Evolutionary conservation across 176 grass and related monocot species (phyloP), one percentile per base, ranked within the genome.

Genomic region (Puya raimondii): DNA sequence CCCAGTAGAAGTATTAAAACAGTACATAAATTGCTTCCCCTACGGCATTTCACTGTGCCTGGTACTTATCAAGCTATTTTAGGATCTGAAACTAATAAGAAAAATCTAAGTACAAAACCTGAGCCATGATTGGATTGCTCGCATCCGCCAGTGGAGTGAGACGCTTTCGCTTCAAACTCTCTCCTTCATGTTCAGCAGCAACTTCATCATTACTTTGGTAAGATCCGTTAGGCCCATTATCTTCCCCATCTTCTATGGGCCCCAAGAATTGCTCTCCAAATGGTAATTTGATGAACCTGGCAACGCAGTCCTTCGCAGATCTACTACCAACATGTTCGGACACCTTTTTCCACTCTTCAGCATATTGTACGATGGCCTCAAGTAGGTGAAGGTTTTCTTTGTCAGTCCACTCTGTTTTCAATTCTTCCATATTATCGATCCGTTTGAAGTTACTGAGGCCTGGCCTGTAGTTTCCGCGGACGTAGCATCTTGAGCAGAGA

Each of bases 371-470:
- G 70, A 99, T 70, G 77, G 89, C 94, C 70, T 99, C 89, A 80
- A 99, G 94, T 53, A 99, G 82, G 72, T 99, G 94, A 78, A 99
- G 89, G 23, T 86, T 93, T 84, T 99, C 94, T 79, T 99, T 93
- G 78, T 99, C 94, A 49, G 86, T 99, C 94, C 94, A 99, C 42
- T 97, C 94, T 76, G 88, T 58, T 78, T 82, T 97, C 56, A 81
- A 64, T 11, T 93, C 94, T 85, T 93, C 87, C 1, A 65, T 84
- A 71, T 92, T 79, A 81, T 93, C 89, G 73, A 99, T 66, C 76
- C 85, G 82, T 77, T 85, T 99, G 70, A 99, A 99, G 50, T 99
- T 82, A 76, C 76, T 88, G 25, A 99, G 84, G 59, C 94, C 94
- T 64, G 94, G 94, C 48, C 94, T 78, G 69, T 99, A 99, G 77